Conservation (phyloP, 768 basidiomycete species). For the Lactarius sanguifluus region DNA sequence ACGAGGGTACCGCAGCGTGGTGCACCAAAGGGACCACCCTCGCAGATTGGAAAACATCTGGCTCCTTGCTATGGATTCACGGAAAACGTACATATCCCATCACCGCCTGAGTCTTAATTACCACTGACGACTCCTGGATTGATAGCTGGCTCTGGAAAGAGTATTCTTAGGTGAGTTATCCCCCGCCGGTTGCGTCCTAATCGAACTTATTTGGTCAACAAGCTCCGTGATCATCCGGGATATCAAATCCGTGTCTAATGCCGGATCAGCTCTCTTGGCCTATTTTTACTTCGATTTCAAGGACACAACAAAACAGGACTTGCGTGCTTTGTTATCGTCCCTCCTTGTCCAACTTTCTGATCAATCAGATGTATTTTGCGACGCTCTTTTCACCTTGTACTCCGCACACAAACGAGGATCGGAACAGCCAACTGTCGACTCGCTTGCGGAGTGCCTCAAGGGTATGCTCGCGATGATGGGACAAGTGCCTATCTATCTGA, state of each 20-base stretch:
- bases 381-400: not conserved
- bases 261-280: not conserved
- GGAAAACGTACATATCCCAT: not conserved
- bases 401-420: not conserved
- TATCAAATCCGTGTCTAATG: not conserved
- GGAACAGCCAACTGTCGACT: not conserved
- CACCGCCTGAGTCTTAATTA: not conserved
- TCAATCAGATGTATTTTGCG: not conserved
- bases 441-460: not conserved
- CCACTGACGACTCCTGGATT: not conserved
- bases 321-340: not conserved
- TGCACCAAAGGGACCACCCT: not conserved
- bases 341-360: not conserved
- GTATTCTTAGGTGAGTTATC: not conserved
- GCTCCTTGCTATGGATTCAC: not conserved
- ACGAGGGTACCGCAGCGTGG: not conserved
- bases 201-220: not conserved
- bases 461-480: not conserved
- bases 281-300: not conserved
- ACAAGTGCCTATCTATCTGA: not conserved
- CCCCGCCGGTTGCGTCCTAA: not conserved
- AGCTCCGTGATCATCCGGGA: not conserved
- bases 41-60: not conserved
- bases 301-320: not conserved
- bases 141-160: not conserved